Conservation (phyloP, 495 filamentous ascomycete species). For the Aspergillus wentii region DNA sequence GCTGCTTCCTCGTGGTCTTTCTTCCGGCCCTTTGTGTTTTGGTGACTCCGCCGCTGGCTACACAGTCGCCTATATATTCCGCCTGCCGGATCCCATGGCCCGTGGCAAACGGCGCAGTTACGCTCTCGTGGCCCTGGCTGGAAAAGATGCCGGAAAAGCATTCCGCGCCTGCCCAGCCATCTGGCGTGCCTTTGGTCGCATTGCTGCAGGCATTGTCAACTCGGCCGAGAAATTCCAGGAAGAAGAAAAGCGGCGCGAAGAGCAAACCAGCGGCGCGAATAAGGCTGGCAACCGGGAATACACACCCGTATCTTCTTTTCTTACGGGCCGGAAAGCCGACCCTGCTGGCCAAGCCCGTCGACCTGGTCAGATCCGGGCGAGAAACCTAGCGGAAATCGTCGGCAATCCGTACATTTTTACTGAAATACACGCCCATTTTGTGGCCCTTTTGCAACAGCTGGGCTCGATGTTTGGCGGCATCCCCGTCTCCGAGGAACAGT, state of each 20-base stretch:
- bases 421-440: constrained; percentile 76
- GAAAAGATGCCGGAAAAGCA: constrained; percentile 66
- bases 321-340: constrained; percentile 56
- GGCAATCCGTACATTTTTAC: constrained; percentile 86
- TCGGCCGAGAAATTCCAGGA: constrained; percentile 53
- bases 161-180: constrained; percentile 72
- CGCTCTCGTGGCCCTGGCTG: constrained; percentile 75
- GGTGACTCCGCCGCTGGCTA: constrained; percentile 78
- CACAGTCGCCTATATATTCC: constrained; percentile 90
- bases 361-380: constrained; percentile 56
- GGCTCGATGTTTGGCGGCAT: constrained; percentile 46
- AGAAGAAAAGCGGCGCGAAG: constrained; percentile 41
- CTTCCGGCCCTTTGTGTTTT: constrained; percentile 79
- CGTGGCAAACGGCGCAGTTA: constrained; percentile 83
- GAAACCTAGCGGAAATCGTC: constrained; percentile 79
- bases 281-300: constrained; percentile 28
- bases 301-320: constrained; percentile 58
- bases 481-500: constrained; percentile 39
- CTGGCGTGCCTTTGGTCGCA: constrained; percentile 67
- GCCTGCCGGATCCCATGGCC: constrained; percentile 80
- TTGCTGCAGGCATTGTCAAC: constrained; percentile 70
- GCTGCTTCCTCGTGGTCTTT: constrained; percentile 69
- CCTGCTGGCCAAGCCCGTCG: constrained; percentile 49
- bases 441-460: constrained; percentile 64
- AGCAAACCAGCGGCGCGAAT: constrained; percentile 25